Base-by-base conservation (phyloP, 2,329 filamentous ascomycete species). In the Monilinia aucupariae region DNA sequence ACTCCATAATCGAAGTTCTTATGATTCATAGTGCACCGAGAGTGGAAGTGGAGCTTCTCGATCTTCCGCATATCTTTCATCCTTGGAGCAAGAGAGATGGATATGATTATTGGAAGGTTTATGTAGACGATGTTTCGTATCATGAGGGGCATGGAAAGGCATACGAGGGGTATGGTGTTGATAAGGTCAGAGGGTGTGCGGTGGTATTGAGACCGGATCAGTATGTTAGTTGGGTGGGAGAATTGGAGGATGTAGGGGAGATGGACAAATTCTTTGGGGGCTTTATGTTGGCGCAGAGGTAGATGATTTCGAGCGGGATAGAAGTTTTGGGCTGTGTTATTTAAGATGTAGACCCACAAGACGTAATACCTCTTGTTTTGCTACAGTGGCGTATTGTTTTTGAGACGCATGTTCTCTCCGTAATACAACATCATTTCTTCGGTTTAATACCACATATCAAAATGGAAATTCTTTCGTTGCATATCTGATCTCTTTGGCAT, bases 121-220 rank as follows among this genome's bases (percentile, higher is more conserved):
- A 80, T 70, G 81, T 79, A 0, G 84, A 86, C 65, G 81, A 80
- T 49, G 70, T 76, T 49, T 79, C 77, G 45, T 82, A 84, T 70
- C 78, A 84, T 65, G 80, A 84, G 69, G 80, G 80, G 0, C 74
- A 80, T 60, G 81, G 80, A 0, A 68, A 77, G 10, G 77, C 79
- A 0, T 84, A 89, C 69, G 75, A 80, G 62, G 79, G 78, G 4
- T 87, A 85, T 63, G 87, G 85, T 0, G 77, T 91, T 1, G 78
- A 85, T 66, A 71, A 67, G 22, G 75, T 80, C 60, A 73, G 74
- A 25, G 87, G 87, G 0, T 85, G 82, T 65, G 75, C 85, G 4
- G 80, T 88, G 0, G 75, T 86, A 1, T 76, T 86, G 2, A 74
- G 88, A 55, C 88, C 88, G 2, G 88, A 91, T 76, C 85, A 88